phyloP scores from a whole-genome alignment of 768 basidiomycete genomes.

The Floccularia luteovirens region DNA sequence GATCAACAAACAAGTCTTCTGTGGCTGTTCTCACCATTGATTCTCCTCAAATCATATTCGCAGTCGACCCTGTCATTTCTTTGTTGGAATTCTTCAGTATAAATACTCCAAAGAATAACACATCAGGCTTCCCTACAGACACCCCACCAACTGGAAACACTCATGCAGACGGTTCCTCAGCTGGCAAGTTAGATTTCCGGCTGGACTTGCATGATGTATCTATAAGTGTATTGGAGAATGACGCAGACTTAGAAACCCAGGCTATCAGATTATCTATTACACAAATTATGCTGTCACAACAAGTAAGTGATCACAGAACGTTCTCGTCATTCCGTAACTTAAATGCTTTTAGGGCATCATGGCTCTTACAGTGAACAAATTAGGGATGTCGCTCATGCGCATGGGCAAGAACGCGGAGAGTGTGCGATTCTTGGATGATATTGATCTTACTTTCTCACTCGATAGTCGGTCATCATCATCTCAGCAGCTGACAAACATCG shows the following conservation, averaged over 20 bases:
- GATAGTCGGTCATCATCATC: constrained; percentile 71
- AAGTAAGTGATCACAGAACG: constrained; percentile 40
- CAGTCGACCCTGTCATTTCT: constrained; percentile 85
- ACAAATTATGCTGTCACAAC: constrained; percentile 84
- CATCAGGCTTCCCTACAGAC: constrained; percentile 35
- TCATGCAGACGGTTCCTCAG: background rate
- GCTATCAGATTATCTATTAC: constrained; percentile 82
- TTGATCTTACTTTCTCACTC: constrained; percentile 81
- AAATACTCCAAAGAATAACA: too few species aligned
- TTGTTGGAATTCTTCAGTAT: constrained; percentile 86
- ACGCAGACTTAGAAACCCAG: constrained; percentile 69
- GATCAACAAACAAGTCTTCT: constrained; percentile 44
- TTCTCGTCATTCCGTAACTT: background rate
- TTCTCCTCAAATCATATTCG: constrained; percentile 87
- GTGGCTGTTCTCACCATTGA: constrained; percentile 86
- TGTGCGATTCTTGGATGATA: constrained; percentile 88
- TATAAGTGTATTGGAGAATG: constrained; percentile 81
- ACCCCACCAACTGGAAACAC: background rate
- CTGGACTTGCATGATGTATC: constrained; percentile 89
- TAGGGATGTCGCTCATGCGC: constrained; percentile 90
- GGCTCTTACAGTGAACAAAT: constrained; percentile 68
- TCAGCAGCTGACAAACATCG: constrained; percentile 76
- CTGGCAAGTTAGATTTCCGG: constrained; percentile 46
- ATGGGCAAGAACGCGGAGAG: constrained; percentile 83
- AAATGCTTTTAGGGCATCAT: constrained; percentile 54